These are phyloP conservation scores for Bipolaris sorokiniana DNA, from an alignment of 2,329 filamentous ascomycete species.

Conservation along the genomic window DNA sequence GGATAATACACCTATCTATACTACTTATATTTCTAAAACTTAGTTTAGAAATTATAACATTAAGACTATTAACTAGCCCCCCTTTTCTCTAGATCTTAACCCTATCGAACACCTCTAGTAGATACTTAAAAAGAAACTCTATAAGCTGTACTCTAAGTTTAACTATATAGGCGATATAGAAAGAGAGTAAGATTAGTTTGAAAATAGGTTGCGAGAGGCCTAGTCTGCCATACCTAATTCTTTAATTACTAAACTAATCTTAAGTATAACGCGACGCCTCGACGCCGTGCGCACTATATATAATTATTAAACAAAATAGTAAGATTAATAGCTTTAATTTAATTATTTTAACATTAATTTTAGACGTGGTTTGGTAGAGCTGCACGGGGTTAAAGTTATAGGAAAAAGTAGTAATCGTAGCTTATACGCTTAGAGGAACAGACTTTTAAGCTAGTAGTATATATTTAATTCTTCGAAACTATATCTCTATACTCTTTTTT, in stretches of 20 bases:
- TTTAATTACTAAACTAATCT: slow-evolving; percentile 6
- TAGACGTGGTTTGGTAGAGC: neutral
- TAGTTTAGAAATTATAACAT: slow-evolving; percentile 1
- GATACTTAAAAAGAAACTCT: too few species aligned
- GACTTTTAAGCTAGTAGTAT: too few species aligned
- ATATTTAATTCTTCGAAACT: neutral
- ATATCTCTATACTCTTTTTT: neutral
- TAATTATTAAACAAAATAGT: neutral
- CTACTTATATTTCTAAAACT: slow-evolving; percentile 4
- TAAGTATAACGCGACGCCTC: slow-evolving; percentile 9
- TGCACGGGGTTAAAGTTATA: too few species aligned
- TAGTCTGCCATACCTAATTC: slow-evolving; percentile 11
- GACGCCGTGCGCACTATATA: neutral
- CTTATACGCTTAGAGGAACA: too few species aligned
- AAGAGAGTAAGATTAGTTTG: slow-evolving; percentile 5
- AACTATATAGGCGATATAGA: slow-evolving; percentile 3
- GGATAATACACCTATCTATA: slow-evolving; percentile 34
- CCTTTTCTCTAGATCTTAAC: slow-evolving; percentile 31
- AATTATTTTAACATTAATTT: neutral
- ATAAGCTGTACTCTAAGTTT: slow-evolving; percentile 13
- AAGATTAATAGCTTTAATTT: neutral
- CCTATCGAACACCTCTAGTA: slow-evolving; percentile 32
- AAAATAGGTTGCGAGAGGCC: slow-evolving; percentile 1
- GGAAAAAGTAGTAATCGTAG: too few species aligned
- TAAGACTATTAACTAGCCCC: slow-evolving; percentile 13